Evolutionary conservation across 2,329 filamentous ascomycete genomes (phyloP), one percentile per base, ranked within the genome.

Genomic region (Stagonosporopsis tanaceti): DNA sequence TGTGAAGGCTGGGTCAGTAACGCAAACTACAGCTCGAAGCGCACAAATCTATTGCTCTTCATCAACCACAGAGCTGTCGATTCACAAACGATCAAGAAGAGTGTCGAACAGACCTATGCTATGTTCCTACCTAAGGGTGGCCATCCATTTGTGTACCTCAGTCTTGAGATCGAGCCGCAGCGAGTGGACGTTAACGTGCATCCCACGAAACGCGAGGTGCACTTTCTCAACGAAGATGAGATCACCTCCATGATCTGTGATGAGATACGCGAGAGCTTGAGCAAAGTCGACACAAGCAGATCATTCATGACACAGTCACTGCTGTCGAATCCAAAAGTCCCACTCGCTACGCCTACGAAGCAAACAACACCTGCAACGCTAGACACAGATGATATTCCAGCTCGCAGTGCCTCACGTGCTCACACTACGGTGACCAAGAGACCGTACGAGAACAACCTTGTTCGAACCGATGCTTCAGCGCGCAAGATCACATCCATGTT

Each of bases 401-500:
- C 70, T 37, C 62, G 58, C 9, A 76, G 62, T 41, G 47, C 20
- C 20, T 48, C 77, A 11, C 77, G 75, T 60, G 74, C 47, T 11
- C 60, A 63, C 2, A 70, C 59, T 28, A 68, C 65, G n/a, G 41
- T 46, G 4, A 61, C 70, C 7, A 76, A 71, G 39, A 77, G 71
- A 46, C 85, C 88, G 0, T 89, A 93, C 62, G 92, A 95, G 70
- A 96, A 96, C 72, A 96, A 90, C 53, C 85, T 99, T 12, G 88
- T 99, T 2, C 88, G 95, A 20, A 98, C 94, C 11, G 95, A 99
- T 73, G 88, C 91, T 1, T 91, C 89, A 57, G 83, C 92, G 63
- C 90, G 93, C 57, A 99, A 99, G 75, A 99, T 99, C 61, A 99
- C 95, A 0, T 93, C 91, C 59, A 98, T 99, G 94, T 86, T 99